Evolutionary conservation across 2,329 filamentous ascomycete species (phyloP), one percentile per base, ranked within the genome.

Genomic region (Cadophora malorum): DNA sequence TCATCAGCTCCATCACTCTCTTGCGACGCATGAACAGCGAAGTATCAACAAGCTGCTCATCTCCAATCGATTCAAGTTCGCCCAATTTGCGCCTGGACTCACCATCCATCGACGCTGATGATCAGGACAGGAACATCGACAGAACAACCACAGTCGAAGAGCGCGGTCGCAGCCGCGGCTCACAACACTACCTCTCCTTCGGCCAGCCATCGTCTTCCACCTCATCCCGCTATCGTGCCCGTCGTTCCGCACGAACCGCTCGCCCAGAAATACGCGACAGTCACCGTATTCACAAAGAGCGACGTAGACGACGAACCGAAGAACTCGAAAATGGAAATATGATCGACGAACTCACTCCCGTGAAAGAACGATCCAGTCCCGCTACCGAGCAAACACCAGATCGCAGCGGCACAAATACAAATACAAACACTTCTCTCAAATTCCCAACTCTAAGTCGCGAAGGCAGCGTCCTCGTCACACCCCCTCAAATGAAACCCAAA

Each of bases 21-120:
- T 61, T 75, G 0, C 63, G 72, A 0, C 66, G 72, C 14, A 73
- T 73, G 72, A 75, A 74, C 53, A 69, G 65, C 31, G 69, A 72
- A n/a, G 25, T 74, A 14, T 67, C 64, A 21, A 64, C 63, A 28
- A 67, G 52, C 55, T 68, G 65, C 60, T 64, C 38, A 49, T 71
- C 60, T 19, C 50, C 55, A n/a, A 60, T 58, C 0, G 62, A 35
- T 10, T n/a, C 45, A 33, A 35, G 66, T 19, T 63, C 61, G 9
- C 58, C 65, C 3, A 64, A 61, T 10, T 12, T 60, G 10, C 65
- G 55, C 12, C 10, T 41, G 19, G 45, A 63, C 21, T 21, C 35
- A 16, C 19, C 58, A 21, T 50, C 38, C 35, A 47, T 23, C 4
- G 45, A 21, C 21, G 6, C n/a, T 1, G 19, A 59, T 38, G 33